phyloP scores from a whole-genome alignment of 1,139 yeast genomes.

The Suhomyces bolitotheri region DNA sequence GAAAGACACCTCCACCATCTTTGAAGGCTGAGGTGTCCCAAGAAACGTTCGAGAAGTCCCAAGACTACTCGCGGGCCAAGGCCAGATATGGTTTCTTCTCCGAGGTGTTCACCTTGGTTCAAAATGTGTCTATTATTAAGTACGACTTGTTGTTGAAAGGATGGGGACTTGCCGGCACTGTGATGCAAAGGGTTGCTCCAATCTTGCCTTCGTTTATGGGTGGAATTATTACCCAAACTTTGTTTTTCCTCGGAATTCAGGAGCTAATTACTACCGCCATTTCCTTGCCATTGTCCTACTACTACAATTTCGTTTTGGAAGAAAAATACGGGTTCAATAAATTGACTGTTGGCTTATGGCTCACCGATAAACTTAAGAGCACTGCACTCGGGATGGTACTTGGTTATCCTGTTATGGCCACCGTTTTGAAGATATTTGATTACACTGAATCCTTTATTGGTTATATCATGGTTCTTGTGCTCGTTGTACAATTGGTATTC shows the following conservation, averaged over 20 bases:
- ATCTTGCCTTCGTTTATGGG: conserved; percentile 47
- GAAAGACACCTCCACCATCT: conserved; percentile 59
- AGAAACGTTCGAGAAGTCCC: conserved; percentile 76
- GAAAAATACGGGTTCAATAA: conserved; percentile 93
- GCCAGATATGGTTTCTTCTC: conserved; percentile 65
- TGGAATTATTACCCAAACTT: conserved; percentile 66
- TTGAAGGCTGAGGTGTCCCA: conserved; percentile 65
- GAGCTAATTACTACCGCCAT: conserved; percentile 51
- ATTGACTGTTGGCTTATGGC: conserved; percentile 68
- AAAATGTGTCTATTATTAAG: conserved; percentile 59
- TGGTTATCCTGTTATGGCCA: conserved; percentile 73
- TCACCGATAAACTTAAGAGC: conserved; percentile 68
- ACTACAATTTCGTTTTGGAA: conserved; percentile 83
- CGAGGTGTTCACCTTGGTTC: conserved; percentile 51
- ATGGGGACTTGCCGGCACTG: conserved; percentile 57
- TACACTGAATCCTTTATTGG: conserved; percentile 73
- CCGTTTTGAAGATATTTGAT: conserved; percentile 77
- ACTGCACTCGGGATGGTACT: conserved; percentile 53
- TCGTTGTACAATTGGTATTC: conserved; percentile 68
- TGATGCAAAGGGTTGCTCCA: conserved; percentile 33
- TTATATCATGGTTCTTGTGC: conserved; percentile 72
- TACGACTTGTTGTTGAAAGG: conserved; percentile 66
- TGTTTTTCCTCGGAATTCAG: conserved; percentile 53
- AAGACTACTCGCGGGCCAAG: conserved; percentile 81
- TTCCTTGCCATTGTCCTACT: conserved; percentile 69